Evolutionary conservation across 345 rosid species (phyloP).

Genomic region (Turnera subulata): DNA sequence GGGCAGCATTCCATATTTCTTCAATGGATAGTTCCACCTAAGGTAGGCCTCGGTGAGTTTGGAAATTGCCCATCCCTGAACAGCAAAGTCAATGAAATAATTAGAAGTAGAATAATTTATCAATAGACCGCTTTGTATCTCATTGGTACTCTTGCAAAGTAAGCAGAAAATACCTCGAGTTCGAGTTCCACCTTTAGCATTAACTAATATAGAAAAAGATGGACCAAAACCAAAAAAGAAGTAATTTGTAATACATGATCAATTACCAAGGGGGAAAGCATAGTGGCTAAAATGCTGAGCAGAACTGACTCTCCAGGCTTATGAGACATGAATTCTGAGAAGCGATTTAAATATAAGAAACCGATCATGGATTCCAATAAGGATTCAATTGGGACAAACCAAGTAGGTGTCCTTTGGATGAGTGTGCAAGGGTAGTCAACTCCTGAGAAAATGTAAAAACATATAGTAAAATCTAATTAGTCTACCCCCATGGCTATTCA

Average conservation of each 20-base stretch:
- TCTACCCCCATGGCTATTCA: too few species aligned
- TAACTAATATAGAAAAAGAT: too few species aligned
- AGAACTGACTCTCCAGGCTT: conserved; percentile 38
- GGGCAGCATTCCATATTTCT: conserved; percentile 26
- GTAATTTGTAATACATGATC: too few species aligned
- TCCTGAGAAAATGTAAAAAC: conserved; percentile 11
- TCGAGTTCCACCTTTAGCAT: too few species aligned
- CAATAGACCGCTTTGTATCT: background rate
- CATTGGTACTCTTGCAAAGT: too few species aligned
- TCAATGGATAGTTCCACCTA: conserved; percentile 19
- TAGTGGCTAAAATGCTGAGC: conserved; percentile 18
- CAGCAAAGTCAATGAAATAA: background rate
- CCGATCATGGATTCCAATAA: conserved; percentile 9
- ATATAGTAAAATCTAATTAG: background rate
- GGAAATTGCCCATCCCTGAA: conserved; percentile 26
- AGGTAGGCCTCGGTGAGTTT: conserved; percentile 19
- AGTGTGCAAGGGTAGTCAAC: conserved; percentile 33
- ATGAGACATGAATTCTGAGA: conserved; percentile 29
- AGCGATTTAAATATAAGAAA: conserved; percentile 29
- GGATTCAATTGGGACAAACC: conserved; percentile 15
- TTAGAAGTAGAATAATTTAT: background rate
- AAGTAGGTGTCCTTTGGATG: conserved; percentile 28
- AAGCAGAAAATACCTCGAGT: too few species aligned
- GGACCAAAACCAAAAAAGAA: too few species aligned
- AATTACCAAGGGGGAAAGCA: conserved; percentile 35